phyloP scores from a whole-genome alignment of 257 asterid genomes.

The Sherardia arvensis region DNA sequence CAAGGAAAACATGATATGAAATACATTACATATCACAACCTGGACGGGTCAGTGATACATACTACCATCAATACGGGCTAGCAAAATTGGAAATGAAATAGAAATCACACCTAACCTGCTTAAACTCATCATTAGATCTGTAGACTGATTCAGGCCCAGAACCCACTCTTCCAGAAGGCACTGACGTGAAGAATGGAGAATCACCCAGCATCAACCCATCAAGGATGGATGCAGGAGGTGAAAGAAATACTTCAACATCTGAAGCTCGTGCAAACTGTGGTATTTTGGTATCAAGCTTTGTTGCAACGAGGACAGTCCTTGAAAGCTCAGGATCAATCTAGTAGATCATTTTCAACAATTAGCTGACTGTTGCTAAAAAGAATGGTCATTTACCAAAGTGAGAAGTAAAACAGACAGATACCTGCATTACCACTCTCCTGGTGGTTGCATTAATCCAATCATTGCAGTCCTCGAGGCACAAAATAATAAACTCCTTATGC shows the following conservation, averaged over 20 bases:
- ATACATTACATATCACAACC: neutral
- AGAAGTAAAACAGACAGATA: conserved; percentile 15
- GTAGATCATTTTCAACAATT: neutral
- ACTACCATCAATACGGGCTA: neutral
- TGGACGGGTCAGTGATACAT: neutral
- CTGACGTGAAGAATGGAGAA: conserved; percentile 97
- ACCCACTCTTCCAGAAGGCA: conserved; percentile 98
- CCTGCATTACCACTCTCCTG: conserved; percentile 96
- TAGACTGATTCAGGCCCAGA: conserved; percentile 77
- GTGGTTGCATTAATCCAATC: conserved; percentile 98
- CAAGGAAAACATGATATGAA: neutral
- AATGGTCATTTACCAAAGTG: neutral
- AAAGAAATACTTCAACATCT: conserved; percentile 95
- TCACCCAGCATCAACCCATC: conserved; percentile 96
- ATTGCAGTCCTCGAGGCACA: conserved; percentile 96
- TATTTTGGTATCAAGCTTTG: conserved; percentile 92
- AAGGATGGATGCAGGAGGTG: conserved; percentile 81
- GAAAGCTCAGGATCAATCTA: conserved; percentile 97
- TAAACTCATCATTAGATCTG: conserved; percentile 89
- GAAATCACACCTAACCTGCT: conserved; percentile 46
- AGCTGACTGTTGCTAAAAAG: neutral
- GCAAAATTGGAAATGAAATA: conserved; percentile 1
- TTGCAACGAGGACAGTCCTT: conserved; percentile 89
- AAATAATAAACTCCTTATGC: conserved; percentile 86
- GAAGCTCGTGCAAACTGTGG: conserved; percentile 98